Evolutionary conservation across 2,329 filamentous ascomycete species (phyloP).

Genomic region (Neopestalotiopsis sp.): DNA sequence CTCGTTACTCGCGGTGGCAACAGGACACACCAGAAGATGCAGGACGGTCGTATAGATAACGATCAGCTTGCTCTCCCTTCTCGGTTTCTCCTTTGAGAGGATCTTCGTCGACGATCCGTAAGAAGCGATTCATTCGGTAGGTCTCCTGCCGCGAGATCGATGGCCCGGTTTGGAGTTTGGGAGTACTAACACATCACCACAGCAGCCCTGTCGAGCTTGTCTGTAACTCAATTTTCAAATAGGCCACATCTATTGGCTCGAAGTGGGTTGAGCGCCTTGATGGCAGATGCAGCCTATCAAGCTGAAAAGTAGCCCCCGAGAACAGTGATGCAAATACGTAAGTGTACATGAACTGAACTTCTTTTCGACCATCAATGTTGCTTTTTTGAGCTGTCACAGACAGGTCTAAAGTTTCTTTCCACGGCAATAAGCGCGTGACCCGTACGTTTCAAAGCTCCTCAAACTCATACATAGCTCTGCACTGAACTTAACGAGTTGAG

Average conservation of each 20-base stretch:
- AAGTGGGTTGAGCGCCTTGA: no score
- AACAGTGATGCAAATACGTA: not conserved
- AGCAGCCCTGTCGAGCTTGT: not conserved
- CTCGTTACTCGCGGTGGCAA: not conserved
- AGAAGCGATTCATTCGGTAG: not conserved
- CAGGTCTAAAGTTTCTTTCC: not conserved
- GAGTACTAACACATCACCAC: not conserved
- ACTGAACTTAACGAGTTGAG: not conserved
- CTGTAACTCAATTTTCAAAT: not conserved
- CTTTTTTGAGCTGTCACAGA: slow-evolving; percentile 1
- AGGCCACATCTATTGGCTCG: no score
- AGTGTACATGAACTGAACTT: not conserved
- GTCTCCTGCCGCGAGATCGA: not conserved
- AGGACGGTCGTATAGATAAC: not conserved
- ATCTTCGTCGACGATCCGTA: not conserved
- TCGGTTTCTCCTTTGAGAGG: not conserved
- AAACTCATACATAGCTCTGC: not conserved
- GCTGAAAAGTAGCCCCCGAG: no score
- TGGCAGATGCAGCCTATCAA: no score
- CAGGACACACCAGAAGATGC: not conserved
- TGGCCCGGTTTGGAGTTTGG: not conserved
- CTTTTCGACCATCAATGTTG: not conserved
- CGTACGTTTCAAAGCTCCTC: not conserved
- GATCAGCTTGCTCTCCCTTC: not conserved
- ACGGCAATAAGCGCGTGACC: not conserved